Conservation (phyloP, 139 green algal genomes). For the Desmodesmus armatus region DNA sequence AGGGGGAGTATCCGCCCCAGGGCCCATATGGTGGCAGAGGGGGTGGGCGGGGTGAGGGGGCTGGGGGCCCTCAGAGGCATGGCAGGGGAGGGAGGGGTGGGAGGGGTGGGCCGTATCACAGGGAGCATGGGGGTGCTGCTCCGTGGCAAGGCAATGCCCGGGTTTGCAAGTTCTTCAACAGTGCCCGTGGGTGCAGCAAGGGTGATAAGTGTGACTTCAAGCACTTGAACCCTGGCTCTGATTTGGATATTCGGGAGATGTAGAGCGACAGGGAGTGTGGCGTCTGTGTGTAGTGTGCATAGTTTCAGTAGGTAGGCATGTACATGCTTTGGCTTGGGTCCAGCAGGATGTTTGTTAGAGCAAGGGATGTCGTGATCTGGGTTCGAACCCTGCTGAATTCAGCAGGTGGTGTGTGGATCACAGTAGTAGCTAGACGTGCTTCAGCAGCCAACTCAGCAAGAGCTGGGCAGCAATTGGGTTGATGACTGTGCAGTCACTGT, state of each 20-base stretch:
- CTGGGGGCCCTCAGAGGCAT: not conserved
- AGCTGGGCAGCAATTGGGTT: no score
- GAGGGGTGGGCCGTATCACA: not conserved
- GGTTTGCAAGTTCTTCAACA: slow-evolving; percentile 30
- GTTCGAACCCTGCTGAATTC: no score
- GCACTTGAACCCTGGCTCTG: slow-evolving; percentile 5
- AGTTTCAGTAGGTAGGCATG: no score
- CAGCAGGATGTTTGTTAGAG: no score
- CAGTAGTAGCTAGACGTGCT: no score
- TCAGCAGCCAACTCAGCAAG: no score
- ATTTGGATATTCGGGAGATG: slow-evolving; percentile 20
- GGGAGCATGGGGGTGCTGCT: not conserved
- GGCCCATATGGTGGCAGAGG: not conserved
- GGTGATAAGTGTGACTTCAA: slow-evolving; percentile 32
- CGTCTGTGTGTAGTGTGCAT: no score
- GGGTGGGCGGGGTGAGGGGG: not conserved
- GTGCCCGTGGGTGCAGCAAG: slow-evolving; percentile 1
- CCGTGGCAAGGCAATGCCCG: slow-evolving; percentile 12
- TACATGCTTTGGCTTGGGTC: no score
- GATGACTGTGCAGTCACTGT: no score
- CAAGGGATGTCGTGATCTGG: no score
- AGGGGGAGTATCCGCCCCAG: not conserved
- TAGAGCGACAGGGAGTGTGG: no score
- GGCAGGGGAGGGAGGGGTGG: not conserved
- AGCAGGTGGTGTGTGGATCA: no score